phyloP scores from a whole-genome alignment of 2,329 filamentous ascomycete species.

The Paracorniculantispora psalliotae region DNA sequence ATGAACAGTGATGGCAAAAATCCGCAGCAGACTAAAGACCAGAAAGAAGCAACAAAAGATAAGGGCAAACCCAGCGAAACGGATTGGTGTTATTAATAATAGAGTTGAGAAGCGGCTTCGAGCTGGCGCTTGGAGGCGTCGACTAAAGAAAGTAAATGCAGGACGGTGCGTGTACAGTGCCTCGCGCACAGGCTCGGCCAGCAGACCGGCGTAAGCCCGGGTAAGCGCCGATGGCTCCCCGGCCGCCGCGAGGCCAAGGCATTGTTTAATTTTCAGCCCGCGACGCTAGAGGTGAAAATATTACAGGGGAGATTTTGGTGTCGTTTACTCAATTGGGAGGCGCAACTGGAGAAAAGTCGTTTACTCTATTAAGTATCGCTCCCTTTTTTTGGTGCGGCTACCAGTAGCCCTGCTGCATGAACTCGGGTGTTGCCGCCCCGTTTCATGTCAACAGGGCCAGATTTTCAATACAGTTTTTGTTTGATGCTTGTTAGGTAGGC shows the following conservation, averaged over 20 bases:
- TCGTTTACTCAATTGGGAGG: not conserved
- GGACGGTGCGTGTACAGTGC: not conserved
- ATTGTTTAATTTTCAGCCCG: not conserved
- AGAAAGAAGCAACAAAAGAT: not conserved
- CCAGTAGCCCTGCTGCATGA: not conserved
- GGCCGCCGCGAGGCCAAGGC: not conserved
- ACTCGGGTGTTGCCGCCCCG: not conserved
- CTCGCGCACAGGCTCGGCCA: not conserved
- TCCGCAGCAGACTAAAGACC: not conserved
- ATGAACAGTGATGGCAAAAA: not conserved
- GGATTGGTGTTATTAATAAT: not conserved
- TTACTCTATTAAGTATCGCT: not conserved
- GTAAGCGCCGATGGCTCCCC: constrained; percentile 1
- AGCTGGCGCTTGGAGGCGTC: not conserved
- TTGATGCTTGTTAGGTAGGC: not conserved
- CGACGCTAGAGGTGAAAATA: not conserved
- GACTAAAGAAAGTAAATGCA: not conserved
- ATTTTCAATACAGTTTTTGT: not conserved
- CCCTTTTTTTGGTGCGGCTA: not conserved
- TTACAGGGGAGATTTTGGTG: not conserved
- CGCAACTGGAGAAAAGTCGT: not conserved
- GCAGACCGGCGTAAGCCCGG: not conserved
- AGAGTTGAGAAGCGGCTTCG: not conserved
- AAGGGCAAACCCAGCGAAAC: too few relatives aligned
- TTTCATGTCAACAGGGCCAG: not conserved